Conservation (phyloP, 2,329 filamentous ascomycete species). For the Calonectria leucothoes region DNA sequence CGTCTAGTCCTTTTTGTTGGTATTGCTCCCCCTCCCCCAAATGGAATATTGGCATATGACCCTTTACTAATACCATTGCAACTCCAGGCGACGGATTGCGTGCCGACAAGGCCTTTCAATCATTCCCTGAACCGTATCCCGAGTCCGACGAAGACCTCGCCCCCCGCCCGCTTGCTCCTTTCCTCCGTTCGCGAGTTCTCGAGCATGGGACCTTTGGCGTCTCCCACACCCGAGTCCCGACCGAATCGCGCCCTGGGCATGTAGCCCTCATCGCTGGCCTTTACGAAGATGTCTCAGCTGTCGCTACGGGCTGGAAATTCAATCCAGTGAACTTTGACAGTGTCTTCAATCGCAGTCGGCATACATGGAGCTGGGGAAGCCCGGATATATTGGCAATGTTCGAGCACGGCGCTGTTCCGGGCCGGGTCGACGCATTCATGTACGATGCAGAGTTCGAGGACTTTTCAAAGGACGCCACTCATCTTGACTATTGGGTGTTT, state of each 20-base stretch:
- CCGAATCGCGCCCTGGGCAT: constrained; percentile 95
- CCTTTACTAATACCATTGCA: constrained; percentile 20
- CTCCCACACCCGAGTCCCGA: constrained; percentile 95
- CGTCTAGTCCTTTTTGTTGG: constrained; percentile 94
- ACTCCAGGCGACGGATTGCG: constrained; percentile 84
- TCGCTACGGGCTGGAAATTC: constrained; percentile 97
- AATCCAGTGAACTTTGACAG: constrained; percentile 99
- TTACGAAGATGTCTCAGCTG: constrained; percentile 97
- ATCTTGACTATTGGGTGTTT: constrained; percentile 95
- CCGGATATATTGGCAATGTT: constrained; percentile 99
- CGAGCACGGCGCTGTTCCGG: constrained; percentile 88
- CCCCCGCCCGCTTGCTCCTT: constrained; percentile 88
- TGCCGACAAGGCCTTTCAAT: constrained; percentile 98
- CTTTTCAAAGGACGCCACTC: constrained; percentile 83
- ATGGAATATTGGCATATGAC: neutral
- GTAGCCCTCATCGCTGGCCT: constrained; percentile 96
- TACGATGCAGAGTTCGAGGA: constrained; percentile 91
- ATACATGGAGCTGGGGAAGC: constrained; percentile 99
- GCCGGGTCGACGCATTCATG: constrained; percentile 85
- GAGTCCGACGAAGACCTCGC: constrained; percentile 72
- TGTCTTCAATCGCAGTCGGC: constrained; percentile 94
- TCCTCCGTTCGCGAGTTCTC: constrained; percentile 88
- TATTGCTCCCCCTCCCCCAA: constrained; percentile 48
- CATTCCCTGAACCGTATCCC: constrained; percentile 86
- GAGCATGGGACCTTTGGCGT: constrained; percentile 95